A percentile compares a stretch with the other conserved stretches of the same genome.
These are phyloP conservation scores for Clitopilus passeckerianus DNA, from an alignment of 768 basidiomycete species.

Conservation along the genomic window DNA sequence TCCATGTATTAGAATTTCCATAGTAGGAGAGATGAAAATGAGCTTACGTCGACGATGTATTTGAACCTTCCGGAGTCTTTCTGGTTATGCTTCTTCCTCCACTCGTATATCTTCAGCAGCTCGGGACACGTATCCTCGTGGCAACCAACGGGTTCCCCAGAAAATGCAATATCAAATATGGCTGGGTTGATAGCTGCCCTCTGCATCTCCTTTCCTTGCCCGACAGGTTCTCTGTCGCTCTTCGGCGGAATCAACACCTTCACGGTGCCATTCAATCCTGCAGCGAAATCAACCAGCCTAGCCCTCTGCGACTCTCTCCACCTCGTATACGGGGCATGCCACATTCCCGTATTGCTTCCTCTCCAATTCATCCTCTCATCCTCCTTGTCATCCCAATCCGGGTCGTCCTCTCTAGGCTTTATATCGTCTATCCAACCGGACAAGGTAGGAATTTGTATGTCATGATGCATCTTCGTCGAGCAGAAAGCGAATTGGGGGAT, in stretches of 20 bases:
- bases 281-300: constrained; percentile 31
- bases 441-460: constrained; percentile 35
- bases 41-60: constrained; percentile 41
- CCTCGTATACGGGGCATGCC: constrained; percentile 21
- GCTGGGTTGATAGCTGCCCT: constrained; percentile 32
- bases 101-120: constrained; percentile 38
- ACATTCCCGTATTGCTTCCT: constrained; percentile 59
- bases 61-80: constrained; percentile 43
- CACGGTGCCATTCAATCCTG: constrained; percentile 22
- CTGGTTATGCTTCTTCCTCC: constrained; percentile 28
- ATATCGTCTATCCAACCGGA: constrained; percentile 31
- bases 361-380: constrained; percentile 56
- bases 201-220: constrained; percentile 19
- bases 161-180: constrained; percentile 48
- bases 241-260: constrained; percentile 22
- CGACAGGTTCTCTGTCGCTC: constrained; percentile 17
- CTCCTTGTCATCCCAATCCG: constrained; percentile 51
- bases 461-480: constrained; percentile 35
- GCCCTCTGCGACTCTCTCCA: constrained; percentile 41
- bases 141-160: constrained; percentile 35
- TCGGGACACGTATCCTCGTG: constrained; percentile 30
- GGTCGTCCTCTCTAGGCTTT: constrained; percentile 33
- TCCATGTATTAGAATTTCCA: background rate
- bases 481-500: constrained; percentile 39
- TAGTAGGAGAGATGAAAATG: background rate